Evolutionary conservation across 106 monocot genomes (phyloP), one percentile per base, ranked within the genome.

Genomic region (Cymbidium sinense): DNA sequence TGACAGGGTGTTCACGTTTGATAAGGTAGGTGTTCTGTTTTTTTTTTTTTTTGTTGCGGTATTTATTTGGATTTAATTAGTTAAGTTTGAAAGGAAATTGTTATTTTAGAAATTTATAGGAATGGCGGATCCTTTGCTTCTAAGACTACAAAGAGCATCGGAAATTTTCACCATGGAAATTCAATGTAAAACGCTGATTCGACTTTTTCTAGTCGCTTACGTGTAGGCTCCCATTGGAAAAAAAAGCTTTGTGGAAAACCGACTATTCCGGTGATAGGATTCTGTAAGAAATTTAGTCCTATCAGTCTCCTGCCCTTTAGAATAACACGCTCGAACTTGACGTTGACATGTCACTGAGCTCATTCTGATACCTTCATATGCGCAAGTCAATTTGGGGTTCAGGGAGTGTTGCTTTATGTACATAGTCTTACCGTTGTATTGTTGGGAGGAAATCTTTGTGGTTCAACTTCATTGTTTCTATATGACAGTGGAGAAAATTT

Each of bases 1-100:
- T n/a, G 99, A 93, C 64, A 70, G 95, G 25, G 85, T 99, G 70
- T 99, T 99, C 58, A 99, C 95, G 5, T 99, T 99, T 27, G 99
- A 99, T 61, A 99, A 99, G 93, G 99, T 99, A 9, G 67, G 31
- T 33, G 31, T 67, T 67, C 67, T 67, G 27, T 10, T 20, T 19
- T 36, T 0, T 25, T 75, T 37, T 28, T 44, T 44, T 36, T 0
- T 25, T 75, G 31, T 28, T 44, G 27, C 10, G 8, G 28, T 74
- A 7, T 74, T 2, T 7, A 44, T 74, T 43, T 43, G 37, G 21
- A 74, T 74, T 44, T 74, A 5, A 10, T 0, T 5, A 28, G 74
- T 74, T 47, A 10, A 44, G 1, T 9, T 5, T 43, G 1, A 27
- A 72, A 35, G 71, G 28, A 44, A 74, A 27, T 28, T 43, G 2